Evolutionary conservation across 2,329 filamentous ascomycete genomes (phyloP), one percentile per base, ranked within the genome.

Genomic region (Fusarium decemcellulare): DNA sequence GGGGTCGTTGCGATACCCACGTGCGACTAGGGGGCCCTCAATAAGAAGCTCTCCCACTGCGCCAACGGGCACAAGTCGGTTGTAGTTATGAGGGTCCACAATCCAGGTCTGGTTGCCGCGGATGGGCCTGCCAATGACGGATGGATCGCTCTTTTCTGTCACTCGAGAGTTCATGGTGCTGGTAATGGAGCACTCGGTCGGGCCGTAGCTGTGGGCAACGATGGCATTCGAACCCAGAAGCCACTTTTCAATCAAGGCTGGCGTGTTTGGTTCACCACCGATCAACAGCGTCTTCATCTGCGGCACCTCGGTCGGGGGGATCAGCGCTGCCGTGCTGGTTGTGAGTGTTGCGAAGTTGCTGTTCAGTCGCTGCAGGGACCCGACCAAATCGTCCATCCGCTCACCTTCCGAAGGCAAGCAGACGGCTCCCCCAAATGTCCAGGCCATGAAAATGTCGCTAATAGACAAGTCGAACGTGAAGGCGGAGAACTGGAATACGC

Each of bases 171-270:
- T 46, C 23, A 46, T 29, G 43, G 43, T 46, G 43, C 16, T 46
- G 43, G 43, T 46, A 12, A 46, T 29, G 11, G 43, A 46, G 43
- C 43, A 46, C 23, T 46, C 43, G 29, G 23, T 23, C 23, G 43
- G 43, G 43, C 43, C 43, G 18, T 46, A 46, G 43, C 43, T 29
- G 43, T 46, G 27, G 43, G 43, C 23, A 5, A 46, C 18, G 23
- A 23, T 46, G 43, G 23, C 43, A 46, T 46, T 46, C 16, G 43
- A 46, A 46, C 43, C 43, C 43, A 15, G 43, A 46, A 46, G 43
- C 43, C 43, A 46, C 43, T 46, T 46, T 46, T 46, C 43, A 46
- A 46, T 29, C 43, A 46, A 46, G 43, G 23, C 43, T 46, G 43
- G 43, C 18, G 43, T 29, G 43, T 12, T 46, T 9, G 43, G 18